Evolutionary conservation across 257 asterid genomes (phyloP), one percentile per base, ranked within the genome.

Genomic region (Linaria vulgaris): DNA sequence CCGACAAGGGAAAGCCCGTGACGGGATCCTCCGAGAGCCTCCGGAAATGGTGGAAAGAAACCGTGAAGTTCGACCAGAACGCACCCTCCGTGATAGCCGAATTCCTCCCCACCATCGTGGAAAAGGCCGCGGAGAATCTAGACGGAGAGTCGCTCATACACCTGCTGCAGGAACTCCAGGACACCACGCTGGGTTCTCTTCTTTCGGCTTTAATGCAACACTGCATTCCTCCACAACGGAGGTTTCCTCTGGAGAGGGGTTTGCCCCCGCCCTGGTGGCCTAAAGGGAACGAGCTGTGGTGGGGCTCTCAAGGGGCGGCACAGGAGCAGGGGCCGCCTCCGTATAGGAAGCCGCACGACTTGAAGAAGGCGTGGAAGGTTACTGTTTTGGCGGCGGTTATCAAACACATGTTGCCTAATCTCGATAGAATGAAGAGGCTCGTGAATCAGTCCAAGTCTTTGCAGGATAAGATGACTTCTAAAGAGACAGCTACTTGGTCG

Each of bases 251-350:
- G 38, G 88, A 79, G 56, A 65, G 44, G 30, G 87, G 91, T 4
- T 43, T 85, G 47, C 62, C 88, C 1, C 91, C 91, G 9, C 96
- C 89, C 0, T 88, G 95, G 96, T 88, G 95, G 96, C 95, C 95
- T 0, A 77, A 38, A 0, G 94, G 96, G 66, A 15, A 52, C 5
- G 91, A 88, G 49, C 5, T 69, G 0, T 88, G 91, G 95, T 85
- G 89, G 94, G 88, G 85, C 6, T 78, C 76, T 23, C 91, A 83
- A 50, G 95, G 89, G 9, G 3, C n/a, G 23, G 70, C 83, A 6
- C 59, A 44, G 3, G 72, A 81, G 9, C 77, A 82, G 14, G 86
- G 94, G 2, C 59, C 74, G 1, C 94, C 91, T 6, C 91, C 91
- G 0, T 88, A 85, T 15, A 75, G 74, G 73, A 85, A 85, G 80